Conservation (phyloP, 257 asterid genomes). For the Solanum etuberosum region DNA sequence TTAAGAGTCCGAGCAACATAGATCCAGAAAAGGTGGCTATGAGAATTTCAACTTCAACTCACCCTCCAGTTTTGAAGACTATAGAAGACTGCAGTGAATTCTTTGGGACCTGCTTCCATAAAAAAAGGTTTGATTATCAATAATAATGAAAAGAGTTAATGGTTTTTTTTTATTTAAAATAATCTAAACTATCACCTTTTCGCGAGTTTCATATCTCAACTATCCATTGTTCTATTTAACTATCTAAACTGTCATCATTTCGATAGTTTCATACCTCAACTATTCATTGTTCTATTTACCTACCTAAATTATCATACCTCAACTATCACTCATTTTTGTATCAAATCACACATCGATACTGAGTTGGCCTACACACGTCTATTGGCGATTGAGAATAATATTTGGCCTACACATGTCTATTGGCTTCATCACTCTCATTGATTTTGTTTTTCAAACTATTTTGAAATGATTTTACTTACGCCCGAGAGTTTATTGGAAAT, state of each 20-base stretch:
- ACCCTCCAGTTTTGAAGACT: slow-evolving; percentile 98
- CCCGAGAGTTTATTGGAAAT: no score
- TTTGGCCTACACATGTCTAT: no score
- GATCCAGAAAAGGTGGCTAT: background rate
- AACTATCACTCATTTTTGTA: background rate
- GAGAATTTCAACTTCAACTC: slow-evolving; percentile 15
- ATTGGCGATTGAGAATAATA: background rate
- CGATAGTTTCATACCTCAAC: background rate
- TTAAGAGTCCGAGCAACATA: background rate
- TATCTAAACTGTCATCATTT: no score
- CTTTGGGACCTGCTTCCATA: slow-evolving; percentile 73
- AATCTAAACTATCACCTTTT: no score
- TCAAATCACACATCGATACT: background rate
- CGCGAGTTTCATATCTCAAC: no score
- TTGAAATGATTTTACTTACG: no score
- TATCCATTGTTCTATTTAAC: no score
- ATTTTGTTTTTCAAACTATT: no score
- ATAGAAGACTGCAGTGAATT: slow-evolving; percentile 67
- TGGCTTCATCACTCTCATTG: no score
- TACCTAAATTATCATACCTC: background rate
- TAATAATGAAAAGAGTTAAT: background rate
- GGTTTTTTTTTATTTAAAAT: no score
- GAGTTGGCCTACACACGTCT: background rate
- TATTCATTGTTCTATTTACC: no score
- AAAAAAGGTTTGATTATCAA: background rate